Percentiles rank a stretch among this genome's conserved stretches.
Conservation (phyloP, 345 rosid genomes). For the Eutrema japonicum region DNA sequence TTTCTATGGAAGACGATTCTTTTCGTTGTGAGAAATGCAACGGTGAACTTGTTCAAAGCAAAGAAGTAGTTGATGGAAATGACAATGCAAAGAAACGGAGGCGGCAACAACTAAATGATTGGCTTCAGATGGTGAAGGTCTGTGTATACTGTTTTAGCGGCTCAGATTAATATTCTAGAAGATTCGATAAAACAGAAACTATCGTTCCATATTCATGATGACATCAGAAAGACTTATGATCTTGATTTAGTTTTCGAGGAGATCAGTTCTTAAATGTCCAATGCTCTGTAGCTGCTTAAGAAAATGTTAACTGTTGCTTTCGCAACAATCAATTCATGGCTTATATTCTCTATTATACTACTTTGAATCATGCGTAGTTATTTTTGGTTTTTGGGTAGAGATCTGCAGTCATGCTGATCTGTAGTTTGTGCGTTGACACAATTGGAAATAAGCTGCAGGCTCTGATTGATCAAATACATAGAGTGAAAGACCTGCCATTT, state of each 20-base stretch:
- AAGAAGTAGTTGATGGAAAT: conserved; percentile 91
- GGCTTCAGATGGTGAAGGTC: conserved; percentile 87
- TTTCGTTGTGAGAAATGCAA: conserved; percentile 92
- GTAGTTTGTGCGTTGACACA: too few species aligned
- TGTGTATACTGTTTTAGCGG: conserved; percentile 17
- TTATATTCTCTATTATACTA: too few species aligned
- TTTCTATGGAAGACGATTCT: conserved; percentile 68
- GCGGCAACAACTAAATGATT: conserved; percentile 67
- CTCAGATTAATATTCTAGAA: background rate
- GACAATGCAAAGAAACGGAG: conserved; percentile 87
- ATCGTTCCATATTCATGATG: background rate
- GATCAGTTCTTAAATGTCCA: background rate
- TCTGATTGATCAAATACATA: conserved; percentile 67
- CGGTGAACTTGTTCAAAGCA: conserved; percentile 86
- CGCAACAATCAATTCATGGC: too few species aligned
- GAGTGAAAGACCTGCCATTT: conserved; percentile 78
- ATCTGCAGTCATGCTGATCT: too few species aligned
- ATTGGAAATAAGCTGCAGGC: conserved; percentile 4
- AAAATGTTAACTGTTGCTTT: too few species aligned
- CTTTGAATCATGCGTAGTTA: too few species aligned
- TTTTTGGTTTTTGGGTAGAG: too few species aligned
- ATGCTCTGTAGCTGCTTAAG: background rate
- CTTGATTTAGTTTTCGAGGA: conserved; percentile 11
- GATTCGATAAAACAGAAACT: background rate
- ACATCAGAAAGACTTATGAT: background rate